Evolutionary conservation across 2,329 filamentous ascomycete genomes (phyloP), one percentile per base, ranked within the genome.

Genomic region (Fusarium pilosicola): DNA sequence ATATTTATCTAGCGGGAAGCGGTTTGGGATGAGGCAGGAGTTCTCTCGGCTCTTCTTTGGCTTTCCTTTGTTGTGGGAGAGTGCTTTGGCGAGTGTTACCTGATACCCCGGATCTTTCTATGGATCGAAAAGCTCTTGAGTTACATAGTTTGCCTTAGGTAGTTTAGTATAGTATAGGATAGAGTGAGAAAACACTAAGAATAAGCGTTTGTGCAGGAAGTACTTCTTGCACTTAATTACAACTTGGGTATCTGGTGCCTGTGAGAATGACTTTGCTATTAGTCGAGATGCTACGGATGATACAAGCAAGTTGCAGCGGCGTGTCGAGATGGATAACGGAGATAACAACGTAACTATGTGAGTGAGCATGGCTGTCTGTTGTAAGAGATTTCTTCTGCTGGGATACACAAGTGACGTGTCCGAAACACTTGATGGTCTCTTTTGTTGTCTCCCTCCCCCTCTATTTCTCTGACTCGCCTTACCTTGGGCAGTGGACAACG

Each of bases 71-170:
- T 73, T 39, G 39, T 36, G 36, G 41, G 56, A 45, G 51, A 48
- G 45, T 49, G 49, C 26, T 56, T 67, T 71, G 38, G 41, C 58
- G 49, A 63, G 57, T 68, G 51, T 59, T 74, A 51, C 24, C 60
- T 61, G 72, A 73, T 74, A 74, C 71, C 71, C 71, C 63, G 57
- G 68, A 56, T 62, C 44, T 51, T 68, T 60, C 34, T 58, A 46
- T 30, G 66, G 48, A 61, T 57, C n/a, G 22, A 57, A 65, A 44
- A 65, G 49, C 48, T 51, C 38, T 56, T 41, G 49, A 65, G 42
- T 70, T 52, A 28, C 52, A 67, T 38, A 54, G 24, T 39, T n/a
- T 30, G 28, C 28, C 28, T 24, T 24, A 24, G 24, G 24, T 49
- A 30, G 46, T 46, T 60, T 42, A 52, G 26, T 28, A 45, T 44